Base-by-base conservation (phyloP, 177 flowering plant species). In the Telopea speciosissima region DNA sequence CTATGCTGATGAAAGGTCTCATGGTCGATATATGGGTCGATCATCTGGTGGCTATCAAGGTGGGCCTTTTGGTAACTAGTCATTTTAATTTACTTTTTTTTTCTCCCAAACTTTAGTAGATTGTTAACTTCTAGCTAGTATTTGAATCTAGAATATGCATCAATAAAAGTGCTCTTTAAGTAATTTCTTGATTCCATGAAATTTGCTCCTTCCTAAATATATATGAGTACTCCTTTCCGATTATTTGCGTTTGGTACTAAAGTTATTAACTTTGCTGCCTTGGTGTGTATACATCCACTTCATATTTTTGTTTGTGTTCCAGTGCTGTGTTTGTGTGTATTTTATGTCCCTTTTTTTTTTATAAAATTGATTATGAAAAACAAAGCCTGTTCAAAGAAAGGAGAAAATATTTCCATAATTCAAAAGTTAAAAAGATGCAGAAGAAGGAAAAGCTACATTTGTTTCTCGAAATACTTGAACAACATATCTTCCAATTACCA, bases 1-100 rank as follows among this genome's bases (percentile, higher is more conserved):
- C 24, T 91, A 83, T 83, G 77, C 70, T 74, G 97, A 94, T 73
- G 99, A 94, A 22, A 89, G 95, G 80, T 81, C 88, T 76, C 86
- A 85, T 78, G 95, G 95, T 62, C 86, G 97, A 68, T 87, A 68
- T 67, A 63, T 74, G 68, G 87, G 87, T 76, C 96, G 89, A 14
- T 58, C 83, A 26, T 66, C 84, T 71, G 87, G 89, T 78, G 96
- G 89, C 68, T 89, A 83, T 81, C 87, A 78, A 78, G 74, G 82
- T 80, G 87, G 83, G 23, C 79, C 78, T 26, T 71, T 85, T 31
- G 82, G 85, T 86, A 79, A 66, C 56, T 66, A 19, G 44, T 62
- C 33, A 60, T 68, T 44, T 59, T 49, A 63, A 1, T 40, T 59
- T 44, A 25, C 24, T 21, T 25, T 24, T 24, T 25, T 36, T 8